Base-by-base conservation (phyloP, 768 basidiomycete species). In the Mycena alexandri region DNA sequence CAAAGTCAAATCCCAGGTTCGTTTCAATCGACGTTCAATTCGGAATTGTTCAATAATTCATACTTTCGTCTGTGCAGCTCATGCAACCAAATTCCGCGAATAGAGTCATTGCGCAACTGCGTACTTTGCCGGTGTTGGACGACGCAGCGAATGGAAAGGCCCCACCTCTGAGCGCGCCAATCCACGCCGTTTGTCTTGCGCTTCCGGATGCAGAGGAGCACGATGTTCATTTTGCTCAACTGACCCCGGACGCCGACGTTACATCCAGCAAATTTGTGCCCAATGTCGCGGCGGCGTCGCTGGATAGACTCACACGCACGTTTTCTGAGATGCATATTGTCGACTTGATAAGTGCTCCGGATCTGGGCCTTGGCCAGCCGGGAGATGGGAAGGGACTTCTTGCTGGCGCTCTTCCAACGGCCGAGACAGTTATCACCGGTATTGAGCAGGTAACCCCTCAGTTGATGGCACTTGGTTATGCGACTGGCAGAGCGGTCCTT, bases 131-230 rank as follows among this genome's bases (percentile, higher is more conserved):
- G n/a, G 79, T 83, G 5, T 75, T 81, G 11, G 83, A 82, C 56
- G 78, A 74, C 11, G 65, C 70, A 19, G 68, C 71, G 3, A 70
- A 71, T 36, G 67, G 70, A 48, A 72, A 74, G 38, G 34, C 22
- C 21, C 61, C 71, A 29, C 33, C 38, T 54, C 58, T 67, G 7
- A 76, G 76, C 57, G 73, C 80, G 5, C 92, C 92, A 22, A 92
- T 94, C 33, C 93, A 90, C 72, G 93, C 92, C 0, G 93, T 94
- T 22, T 94, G 91, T 72, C 83, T 95, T 43, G 84, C 82, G 34
- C 82, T 83, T 69, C 74, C 87, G 2, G 93, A 95, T 61, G 83
- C 76, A 10, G 91, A 93, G 71, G 86, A 85, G 33, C 81, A 92
- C 14, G 77, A 82, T 25, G 80, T 84, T n/a, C 85, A 90, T 69